These are phyloP conservation scores for Teratosphaeria viscida DNA, from an alignment of 2,329 filamentous ascomycete genomes.

Conservation along the genomic window DNA sequence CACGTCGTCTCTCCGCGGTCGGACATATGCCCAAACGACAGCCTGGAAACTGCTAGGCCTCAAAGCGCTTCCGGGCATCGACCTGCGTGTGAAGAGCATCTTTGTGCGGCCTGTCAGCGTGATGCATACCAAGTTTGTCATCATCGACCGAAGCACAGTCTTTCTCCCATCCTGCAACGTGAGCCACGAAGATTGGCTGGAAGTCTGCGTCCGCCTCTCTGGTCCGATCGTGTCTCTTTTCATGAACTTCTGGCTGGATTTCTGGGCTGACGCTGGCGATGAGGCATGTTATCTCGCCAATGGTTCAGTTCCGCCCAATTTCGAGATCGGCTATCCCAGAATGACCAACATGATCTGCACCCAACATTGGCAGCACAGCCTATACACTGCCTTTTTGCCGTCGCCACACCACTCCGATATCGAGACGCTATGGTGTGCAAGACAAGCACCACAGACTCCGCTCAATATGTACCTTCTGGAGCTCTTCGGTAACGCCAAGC, in stretches of 20 bases:
- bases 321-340: neutral
- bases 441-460: constrained; percentile 50
- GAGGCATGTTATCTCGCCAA: neutral
- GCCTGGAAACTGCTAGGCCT: constrained; percentile 53
- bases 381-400: constrained; percentile 53
- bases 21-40: constrained; percentile 47
- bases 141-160: constrained; percentile 57
- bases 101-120: constrained; percentile 74
- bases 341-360: constrained; percentile 25
- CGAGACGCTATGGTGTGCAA: neutral
- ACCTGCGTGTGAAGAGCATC: constrained; percentile 62
- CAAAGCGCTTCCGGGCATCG: constrained; percentile 47
- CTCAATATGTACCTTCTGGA: constrained; percentile 56
- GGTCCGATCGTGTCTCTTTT: constrained; percentile 54
- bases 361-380: neutral
- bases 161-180: constrained; percentile 74
- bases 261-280: constrained; percentile 48
- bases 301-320: neutral
- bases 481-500: constrained; percentile 48
- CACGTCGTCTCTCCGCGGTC: constrained; percentile 51
- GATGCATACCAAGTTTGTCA: constrained; percentile 78
- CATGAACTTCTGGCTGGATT: constrained; percentile 53
- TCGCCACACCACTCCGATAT: constrained; percentile 53
- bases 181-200: constrained; percentile 81
- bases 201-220: constrained; percentile 59